These are phyloP conservation scores for Codiaeum variegatum DNA, from an alignment of 441 rosid genomes.

Conservation along the genomic window DNA sequence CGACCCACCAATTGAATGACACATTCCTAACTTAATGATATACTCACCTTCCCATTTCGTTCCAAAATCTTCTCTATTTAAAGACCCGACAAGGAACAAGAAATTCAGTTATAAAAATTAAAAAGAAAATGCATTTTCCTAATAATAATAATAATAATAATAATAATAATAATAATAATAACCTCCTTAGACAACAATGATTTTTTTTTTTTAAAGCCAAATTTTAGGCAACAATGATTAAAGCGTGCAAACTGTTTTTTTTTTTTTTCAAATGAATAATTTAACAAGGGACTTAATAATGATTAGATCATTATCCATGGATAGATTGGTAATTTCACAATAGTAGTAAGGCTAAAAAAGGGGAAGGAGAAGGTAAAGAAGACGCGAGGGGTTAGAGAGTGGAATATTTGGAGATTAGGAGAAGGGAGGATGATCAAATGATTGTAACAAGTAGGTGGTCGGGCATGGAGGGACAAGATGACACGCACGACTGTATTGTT, in stretches of 20 bases:
- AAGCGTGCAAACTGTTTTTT: not conserved
- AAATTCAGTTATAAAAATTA: not conserved
- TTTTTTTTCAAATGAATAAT: not conserved
- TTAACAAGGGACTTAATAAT: conserved; percentile 11
- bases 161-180: not conserved
- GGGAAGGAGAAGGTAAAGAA: not conserved
- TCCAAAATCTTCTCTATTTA: not conserved
- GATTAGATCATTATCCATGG: conserved; percentile 14
- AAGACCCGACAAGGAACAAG: conserved; percentile 5
- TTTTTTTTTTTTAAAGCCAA: too few relatives aligned
- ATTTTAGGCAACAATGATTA: too few relatives aligned
- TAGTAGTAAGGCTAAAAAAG: too few relatives aligned
- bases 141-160: not conserved
- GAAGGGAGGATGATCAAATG: conserved; percentile 38
- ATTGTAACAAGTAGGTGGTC: conserved; percentile 56
- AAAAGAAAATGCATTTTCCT: too few relatives aligned
- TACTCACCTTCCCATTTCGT: not conserved
- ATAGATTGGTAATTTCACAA: not conserved
- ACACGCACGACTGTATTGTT: conserved; percentile 40
- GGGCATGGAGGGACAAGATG: conserved; percentile 51
- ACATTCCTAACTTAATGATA: conserved; percentile 18
- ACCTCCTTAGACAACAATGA: not conserved
- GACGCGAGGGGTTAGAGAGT: not conserved
- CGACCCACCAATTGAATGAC: conserved; percentile 14
- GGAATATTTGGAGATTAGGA: not conserved